phyloP scores from a whole-genome alignment of 768 basidiomycete species.

The Hydnomerulius pinastri region DNA sequence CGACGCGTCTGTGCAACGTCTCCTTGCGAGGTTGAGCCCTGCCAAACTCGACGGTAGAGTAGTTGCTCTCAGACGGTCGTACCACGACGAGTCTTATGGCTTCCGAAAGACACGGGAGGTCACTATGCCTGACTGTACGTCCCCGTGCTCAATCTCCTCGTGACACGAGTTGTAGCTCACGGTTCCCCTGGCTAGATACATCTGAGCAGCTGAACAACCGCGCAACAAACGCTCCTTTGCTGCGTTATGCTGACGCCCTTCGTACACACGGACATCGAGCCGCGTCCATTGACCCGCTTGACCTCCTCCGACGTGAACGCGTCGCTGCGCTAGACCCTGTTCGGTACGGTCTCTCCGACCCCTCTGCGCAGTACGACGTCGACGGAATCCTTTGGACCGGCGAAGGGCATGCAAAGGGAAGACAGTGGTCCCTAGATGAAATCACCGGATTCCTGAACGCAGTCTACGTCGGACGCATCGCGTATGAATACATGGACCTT shows the following conservation, averaged over 20 bases:
- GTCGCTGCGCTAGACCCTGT: constrained; percentile 74
- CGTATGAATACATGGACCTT: constrained; percentile 92
- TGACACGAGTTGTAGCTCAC: neutral
- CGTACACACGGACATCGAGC: constrained; percentile 86
- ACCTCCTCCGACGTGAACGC: constrained; percentile 81
- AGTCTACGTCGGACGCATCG: constrained; percentile 83
- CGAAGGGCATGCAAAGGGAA: constrained; percentile 23
- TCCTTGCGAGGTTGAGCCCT: constrained; percentile 9
- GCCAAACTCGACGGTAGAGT: constrained; percentile 12
- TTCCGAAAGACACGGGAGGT: constrained; percentile 67
- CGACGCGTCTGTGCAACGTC: constrained; percentile 11
- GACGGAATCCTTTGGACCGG: constrained; percentile 82
- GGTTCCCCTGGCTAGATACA: constrained; percentile 48
- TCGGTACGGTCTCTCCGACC: constrained; percentile 72
- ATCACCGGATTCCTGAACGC: constrained; percentile 69
- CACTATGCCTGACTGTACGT: constrained; percentile 72
- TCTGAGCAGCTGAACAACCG: constrained; percentile 67
- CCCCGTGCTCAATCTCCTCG: neutral
- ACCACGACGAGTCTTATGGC: constrained; percentile 83
- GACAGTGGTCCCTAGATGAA: constrained; percentile 67
- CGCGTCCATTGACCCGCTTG: constrained; percentile 84
- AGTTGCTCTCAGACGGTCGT: constrained; percentile 36
- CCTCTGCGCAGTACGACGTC: constrained; percentile 59
- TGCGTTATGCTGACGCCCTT: constrained; percentile 88
- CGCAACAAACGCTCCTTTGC: constrained; percentile 67